phyloP scores from a whole-genome alignment of 2,329 filamentous ascomycete genomes.

The Colletotrichum tanaceti region DNA sequence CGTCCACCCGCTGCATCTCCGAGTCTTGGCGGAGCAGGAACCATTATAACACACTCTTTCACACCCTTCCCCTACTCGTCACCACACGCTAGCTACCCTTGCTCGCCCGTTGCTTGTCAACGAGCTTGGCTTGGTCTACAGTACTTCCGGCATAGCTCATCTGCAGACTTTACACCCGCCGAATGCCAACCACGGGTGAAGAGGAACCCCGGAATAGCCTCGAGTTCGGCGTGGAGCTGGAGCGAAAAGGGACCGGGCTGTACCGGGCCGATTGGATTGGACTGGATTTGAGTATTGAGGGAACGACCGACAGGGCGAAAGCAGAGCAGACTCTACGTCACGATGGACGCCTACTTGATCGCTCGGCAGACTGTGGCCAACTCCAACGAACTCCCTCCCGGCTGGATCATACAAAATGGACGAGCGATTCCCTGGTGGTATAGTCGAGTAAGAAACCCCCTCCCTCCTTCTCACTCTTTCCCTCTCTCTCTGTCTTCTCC shows the following conservation, averaged over 20 bases:
- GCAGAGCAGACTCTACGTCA: background rate
- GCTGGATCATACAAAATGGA: constrained; percentile 45
- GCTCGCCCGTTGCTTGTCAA: constrained; percentile 2
- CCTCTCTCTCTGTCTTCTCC: background rate
- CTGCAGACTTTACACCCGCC: constrained; percentile 14
- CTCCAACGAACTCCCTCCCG: constrained; percentile 42
- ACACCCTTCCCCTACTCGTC: background rate
- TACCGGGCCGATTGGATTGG: background rate
- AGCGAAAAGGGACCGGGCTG: background rate
- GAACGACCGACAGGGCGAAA: background rate
- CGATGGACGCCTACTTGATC: constrained; percentile 31
- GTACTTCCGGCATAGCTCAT: constrained; percentile 35
- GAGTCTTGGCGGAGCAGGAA: constrained; percentile 24
- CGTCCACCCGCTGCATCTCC: constrained; percentile 5
- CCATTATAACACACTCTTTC: background rate
- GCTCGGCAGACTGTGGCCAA: constrained; percentile 34
- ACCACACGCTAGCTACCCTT: constrained; percentile 5
- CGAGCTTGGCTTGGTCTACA: background rate
- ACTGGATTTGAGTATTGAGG: background rate
- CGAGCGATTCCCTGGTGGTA: constrained; percentile 46
- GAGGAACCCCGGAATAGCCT: background rate
- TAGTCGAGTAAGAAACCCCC: constrained; percentile 40
- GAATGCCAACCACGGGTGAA: background rate
- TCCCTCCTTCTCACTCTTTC: too few relatives aligned
- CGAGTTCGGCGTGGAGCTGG: background rate